A percentile compares a stretch with the other conserved stretches of the same genome.
Evolutionary conservation across 2,329 filamentous ascomycete genomes (phyloP).

Genomic region (Sporothrix euskadiensis): DNA sequence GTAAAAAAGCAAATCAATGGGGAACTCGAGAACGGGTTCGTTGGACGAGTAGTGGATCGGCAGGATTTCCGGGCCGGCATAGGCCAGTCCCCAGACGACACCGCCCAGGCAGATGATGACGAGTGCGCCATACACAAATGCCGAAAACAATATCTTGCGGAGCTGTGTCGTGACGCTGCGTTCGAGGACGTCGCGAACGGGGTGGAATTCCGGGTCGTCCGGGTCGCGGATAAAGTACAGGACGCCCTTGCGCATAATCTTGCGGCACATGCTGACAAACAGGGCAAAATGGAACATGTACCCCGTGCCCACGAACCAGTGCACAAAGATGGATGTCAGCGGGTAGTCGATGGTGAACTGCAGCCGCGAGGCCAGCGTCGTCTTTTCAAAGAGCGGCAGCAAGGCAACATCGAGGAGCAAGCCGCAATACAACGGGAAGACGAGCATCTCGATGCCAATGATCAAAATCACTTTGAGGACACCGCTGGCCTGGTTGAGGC

Average conservation of each 20-base stretch:
- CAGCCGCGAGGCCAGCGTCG: slow-evolving; percentile 74
- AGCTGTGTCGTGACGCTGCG: slow-evolving; percentile 89
- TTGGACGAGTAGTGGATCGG: slow-evolving; percentile 93
- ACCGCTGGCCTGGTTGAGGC: slow-evolving; percentile 87
- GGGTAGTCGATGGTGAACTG: slow-evolving; percentile 77
- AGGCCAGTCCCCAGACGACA: slow-evolving; percentile 87
- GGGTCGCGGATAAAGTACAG: slow-evolving; percentile 98
- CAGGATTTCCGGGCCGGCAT: slow-evolving; percentile 68
- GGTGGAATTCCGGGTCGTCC: slow-evolving; percentile 97
- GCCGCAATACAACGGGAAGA: slow-evolving; percentile 94
- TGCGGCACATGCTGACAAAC: slow-evolving; percentile 98
- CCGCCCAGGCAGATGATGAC: slow-evolving; percentile 92
- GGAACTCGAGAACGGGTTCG: slow-evolving; percentile 90
- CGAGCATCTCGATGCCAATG: slow-evolving; percentile 98
- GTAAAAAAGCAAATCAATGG: slow-evolving; percentile 91
- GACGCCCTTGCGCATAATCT: slow-evolving; percentile 93
- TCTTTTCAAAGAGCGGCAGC: slow-evolving; percentile 81
- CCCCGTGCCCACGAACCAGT: slow-evolving; percentile 98
- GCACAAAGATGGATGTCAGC: slow-evolving; percentile 88
- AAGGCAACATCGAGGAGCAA: slow-evolving; percentile 85
- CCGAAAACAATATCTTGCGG: slow-evolving; percentile 93
- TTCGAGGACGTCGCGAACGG: slow-evolving; percentile 93
- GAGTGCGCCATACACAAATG: slow-evolving; percentile 88
- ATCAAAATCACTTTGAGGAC: slow-evolving; percentile 98
- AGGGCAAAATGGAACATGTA: slow-evolving; percentile 99